Evolutionary conservation across 2,329 filamentous ascomycete genomes (phyloP).

Genomic region (Annulohypoxylon truncatum): DNA sequence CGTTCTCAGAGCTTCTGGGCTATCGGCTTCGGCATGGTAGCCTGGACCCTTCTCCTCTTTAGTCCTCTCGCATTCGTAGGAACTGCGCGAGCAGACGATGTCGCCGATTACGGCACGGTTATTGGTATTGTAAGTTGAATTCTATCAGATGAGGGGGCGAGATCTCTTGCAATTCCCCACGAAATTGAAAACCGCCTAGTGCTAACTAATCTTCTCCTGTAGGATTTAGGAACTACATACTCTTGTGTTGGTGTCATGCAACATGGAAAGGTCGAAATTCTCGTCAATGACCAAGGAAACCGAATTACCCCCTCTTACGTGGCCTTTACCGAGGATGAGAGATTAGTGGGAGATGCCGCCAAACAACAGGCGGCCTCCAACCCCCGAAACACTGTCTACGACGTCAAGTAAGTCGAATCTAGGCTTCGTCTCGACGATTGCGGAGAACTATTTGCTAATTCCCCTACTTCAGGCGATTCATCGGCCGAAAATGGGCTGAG

Average conservation of each 20-base stretch:
- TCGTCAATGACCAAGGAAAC: conserved; percentile 97
- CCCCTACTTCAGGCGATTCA: conserved; percentile 72
- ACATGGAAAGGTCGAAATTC: conserved; percentile 93
- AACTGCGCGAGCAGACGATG: conserved; percentile 77
- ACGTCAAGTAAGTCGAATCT: conserved; percentile 79
- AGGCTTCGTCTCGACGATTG: neutral
- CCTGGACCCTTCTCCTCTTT: conserved; percentile 92
- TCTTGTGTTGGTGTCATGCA: conserved; percentile 96
- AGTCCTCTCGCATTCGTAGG: conserved; percentile 87
- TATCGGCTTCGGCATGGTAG: conserved; percentile 86
- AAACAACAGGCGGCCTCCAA: conserved; percentile 94
- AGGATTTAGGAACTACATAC: conserved; percentile 89
- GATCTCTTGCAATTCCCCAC: neutral
- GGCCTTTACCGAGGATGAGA: conserved; percentile 96
- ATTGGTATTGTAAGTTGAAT: conserved; percentile 81
- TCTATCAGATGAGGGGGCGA: neutral
- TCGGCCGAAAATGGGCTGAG: conserved; percentile 84
- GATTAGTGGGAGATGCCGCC: conserved; percentile 95
- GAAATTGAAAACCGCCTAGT: conserved; percentile 38
- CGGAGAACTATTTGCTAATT: conserved; percentile 48
- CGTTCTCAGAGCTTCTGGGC: conserved; percentile 75
- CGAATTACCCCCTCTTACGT: conserved; percentile 96
- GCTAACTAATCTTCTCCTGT: conserved; percentile 16
- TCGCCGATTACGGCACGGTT: conserved; percentile 85
- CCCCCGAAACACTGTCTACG: conserved; percentile 80